Evolutionary conservation across 371 early-diverging fungal species (phyloP), one percentile per base, ranked within the genome.

Genomic region (Smittium mucronatum): DNA sequence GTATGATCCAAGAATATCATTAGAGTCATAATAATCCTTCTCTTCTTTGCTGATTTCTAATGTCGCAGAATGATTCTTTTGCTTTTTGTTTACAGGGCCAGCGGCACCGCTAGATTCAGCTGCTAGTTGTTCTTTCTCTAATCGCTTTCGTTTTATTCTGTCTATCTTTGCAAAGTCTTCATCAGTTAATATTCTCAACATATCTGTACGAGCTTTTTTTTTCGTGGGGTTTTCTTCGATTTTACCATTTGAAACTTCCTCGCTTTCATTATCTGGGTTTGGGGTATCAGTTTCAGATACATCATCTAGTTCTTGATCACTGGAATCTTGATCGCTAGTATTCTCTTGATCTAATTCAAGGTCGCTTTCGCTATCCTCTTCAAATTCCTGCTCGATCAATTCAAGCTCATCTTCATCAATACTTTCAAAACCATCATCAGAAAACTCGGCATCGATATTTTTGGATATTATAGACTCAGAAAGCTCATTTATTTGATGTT

Each of bases 121-220:
- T n/a, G n/a, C n/a, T n/a, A n/a, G n/a, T 1, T 66, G 68, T 30
- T 36, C 66, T 26, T 73, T 64, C 0, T 73, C 63, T 61, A 70
- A 68, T 28, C 28, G 57, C 69, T 63, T 75, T 57, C 85, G 78
- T 73, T 84, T 86, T 33, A 91, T 81, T 67, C 88, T 87, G 69
- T 88, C 83, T n/a, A n/a, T n/a, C n/a, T n/a, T n/a, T n/a, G n/a
- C n/a, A n/a, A n/a, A n/a, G n/a, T n/a, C n/a, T n/a, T 92, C 93
- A 63, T 92, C 91, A 16, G 95, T 94, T 74, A 95, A 78, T 75
- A 95, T 89, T 84, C 89, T 78, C 2, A 76, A 75, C 47, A 82
- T 69, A 71, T 82, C 78, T 11, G 72, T 66, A 2, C 74, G 74
- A 64, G 29, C n/a, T n/a, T n/a, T n/a, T n/a, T n/a, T n/a, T n/a